Conservation (phyloP, 768 basidiomycete genomes). For the Trametes elegans region DNA sequence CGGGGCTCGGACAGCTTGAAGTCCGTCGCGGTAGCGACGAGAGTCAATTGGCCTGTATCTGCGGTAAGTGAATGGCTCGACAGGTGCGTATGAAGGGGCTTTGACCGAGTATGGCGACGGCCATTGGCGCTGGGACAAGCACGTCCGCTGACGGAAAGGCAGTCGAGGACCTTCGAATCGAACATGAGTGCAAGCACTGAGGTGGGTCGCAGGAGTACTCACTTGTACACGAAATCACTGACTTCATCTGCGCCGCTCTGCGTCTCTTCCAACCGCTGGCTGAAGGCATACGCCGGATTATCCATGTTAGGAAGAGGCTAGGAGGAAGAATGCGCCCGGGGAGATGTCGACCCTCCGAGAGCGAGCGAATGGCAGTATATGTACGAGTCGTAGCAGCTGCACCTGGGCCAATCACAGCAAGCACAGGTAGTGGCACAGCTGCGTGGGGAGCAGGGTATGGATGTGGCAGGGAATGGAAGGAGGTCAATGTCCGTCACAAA, state of each 20-base stretch:
- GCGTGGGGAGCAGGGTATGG: too few species aligned
- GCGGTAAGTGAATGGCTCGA: neutral
- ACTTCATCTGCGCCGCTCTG: neutral
- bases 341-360: too few species aligned
- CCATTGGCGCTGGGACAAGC: constrained; percentile 3
- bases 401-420: too few species aligned
- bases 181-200: neutral
- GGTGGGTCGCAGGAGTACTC: neutral
- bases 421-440: too few species aligned
- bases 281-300: neutral
- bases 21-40: neutral
- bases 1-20: neutral
- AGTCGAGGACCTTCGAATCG: neutral
- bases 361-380: too few species aligned
- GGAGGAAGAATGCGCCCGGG: too few species aligned
- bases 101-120: neutral
- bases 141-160: neutral
- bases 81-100: neutral
- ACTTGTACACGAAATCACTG: neutral
- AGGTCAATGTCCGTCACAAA: too few species aligned
- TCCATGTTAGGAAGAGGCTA: neutral
- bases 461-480: too few species aligned
- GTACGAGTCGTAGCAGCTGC: too few species aligned
- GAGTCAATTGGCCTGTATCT: neutral
- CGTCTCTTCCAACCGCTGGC: neutral